These are phyloP conservation scores for Dictyostelium intermedium DNA, from an alignment of 78 protist species.

Conservation along the genomic window DNA sequence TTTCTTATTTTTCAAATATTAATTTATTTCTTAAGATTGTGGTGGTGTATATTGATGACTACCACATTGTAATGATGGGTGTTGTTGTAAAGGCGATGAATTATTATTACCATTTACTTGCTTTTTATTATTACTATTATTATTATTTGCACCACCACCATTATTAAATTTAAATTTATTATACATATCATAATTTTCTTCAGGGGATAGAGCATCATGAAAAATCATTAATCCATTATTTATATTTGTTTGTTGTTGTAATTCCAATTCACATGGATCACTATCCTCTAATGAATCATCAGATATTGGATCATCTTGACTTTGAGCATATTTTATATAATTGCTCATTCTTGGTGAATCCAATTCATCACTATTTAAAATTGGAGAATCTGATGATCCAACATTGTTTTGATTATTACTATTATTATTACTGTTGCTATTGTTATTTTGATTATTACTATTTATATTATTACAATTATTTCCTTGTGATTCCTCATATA, in stretches of 20 bases:
- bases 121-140: not conserved
- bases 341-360: not conserved
- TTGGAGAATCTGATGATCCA: not conserved
- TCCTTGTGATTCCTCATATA: not conserved
- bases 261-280: slow-evolving; percentile 24
- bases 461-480: not conserved
- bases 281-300: slow-evolving; percentile 58
- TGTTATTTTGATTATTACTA: not conserved
- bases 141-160: not conserved
- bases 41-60: not conserved
- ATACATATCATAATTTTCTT: slow-evolving; percentile 40
- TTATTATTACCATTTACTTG: not conserved
- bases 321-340: not conserved
- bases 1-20: too few species aligned
- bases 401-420: not conserved
- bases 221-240: slow-evolving; percentile 66
- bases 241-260: slow-evolving; percentile 66
- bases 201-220: slow-evolving; percentile 29
- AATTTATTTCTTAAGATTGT: not conserved
- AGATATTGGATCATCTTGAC: not conserved
- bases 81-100: not conserved
- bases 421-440: not conserved
- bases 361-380: slow-evolving; percentile 3
- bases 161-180: slow-evolving; percentile 38
- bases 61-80: not conserved